Percentiles rank a stretch among this genome's conserved stretches.
These are phyloP conservation scores for Nothophytophthora sp. DNA, from an alignment of 352 stramenopile species.

Conservation along the genomic window DNA sequence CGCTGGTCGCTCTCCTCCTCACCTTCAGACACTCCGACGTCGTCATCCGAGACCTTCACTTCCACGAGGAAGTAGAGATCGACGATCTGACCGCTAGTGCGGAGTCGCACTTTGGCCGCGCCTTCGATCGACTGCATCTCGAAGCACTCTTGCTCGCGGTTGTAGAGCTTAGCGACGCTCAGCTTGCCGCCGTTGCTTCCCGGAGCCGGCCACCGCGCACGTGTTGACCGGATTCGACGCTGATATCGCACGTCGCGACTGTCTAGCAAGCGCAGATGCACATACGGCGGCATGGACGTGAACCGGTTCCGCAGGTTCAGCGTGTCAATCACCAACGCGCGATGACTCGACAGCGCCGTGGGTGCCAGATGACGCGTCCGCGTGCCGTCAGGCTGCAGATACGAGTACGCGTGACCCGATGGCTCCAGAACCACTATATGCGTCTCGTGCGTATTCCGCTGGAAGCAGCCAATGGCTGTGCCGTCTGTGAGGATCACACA, in stretches of 20 bases:
- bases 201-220: slow-evolving; percentile 34
- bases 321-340: slow-evolving; percentile 36
- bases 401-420: slow-evolving; percentile 60
- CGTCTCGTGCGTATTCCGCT: slow-evolving; percentile 44
- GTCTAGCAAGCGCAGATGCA: slow-evolving; percentile 31
- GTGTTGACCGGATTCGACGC: slow-evolving; percentile 10
- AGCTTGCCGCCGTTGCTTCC: slow-evolving; percentile 14
- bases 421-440: slow-evolving; percentile 64
- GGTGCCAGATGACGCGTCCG: slow-evolving; percentile 58
- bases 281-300: slow-evolving; percentile 36
- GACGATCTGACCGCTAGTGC: slow-evolving; percentile 36
- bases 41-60: slow-evolving; percentile 30
- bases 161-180: slow-evolving; percentile 26
- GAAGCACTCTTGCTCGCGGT: slow-evolving; percentile 35
- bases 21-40: background rate
- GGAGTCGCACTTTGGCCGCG: slow-evolving; percentile 40
- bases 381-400: slow-evolving; percentile 45
- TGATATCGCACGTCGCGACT: slow-evolving; percentile 14
- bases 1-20: slow-evolving; percentile 7
- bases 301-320: slow-evolving; percentile 64
- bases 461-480: slow-evolving; percentile 49
- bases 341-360: slow-evolving; percentile 52
- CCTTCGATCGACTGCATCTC: slow-evolving; percentile 75
- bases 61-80: slow-evolving; percentile 38
- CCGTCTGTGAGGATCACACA: slow-evolving; percentile 60